Conservation (phyloP, 495 filamentous ascomycete genomes). For the Trichocladium antarcticum region DNA sequence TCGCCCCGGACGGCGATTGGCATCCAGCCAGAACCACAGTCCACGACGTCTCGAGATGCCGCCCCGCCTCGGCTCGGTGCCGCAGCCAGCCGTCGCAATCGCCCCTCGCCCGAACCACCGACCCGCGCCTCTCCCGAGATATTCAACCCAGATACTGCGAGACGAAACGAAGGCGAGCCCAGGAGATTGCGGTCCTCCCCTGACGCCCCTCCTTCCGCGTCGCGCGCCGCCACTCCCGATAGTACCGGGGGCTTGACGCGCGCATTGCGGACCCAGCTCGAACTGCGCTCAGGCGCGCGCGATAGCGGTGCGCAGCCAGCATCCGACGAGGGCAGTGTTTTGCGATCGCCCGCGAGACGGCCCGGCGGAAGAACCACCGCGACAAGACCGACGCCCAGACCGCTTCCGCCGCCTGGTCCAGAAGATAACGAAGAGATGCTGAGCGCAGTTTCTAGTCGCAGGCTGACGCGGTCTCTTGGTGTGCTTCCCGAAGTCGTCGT, state of each 20-base stretch:
- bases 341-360: slow-evolving; percentile 28
- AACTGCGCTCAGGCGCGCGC: slow-evolving; percentile 3
- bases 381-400: slow-evolving; percentile 27
- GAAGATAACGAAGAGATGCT: slow-evolving; percentile 36
- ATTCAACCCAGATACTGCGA: slow-evolving; percentile 49
- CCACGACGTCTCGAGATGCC: slow-evolving; percentile 15
- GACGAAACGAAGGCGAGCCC: slow-evolving; percentile 32
- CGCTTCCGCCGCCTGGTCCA: slow-evolving; percentile 30
- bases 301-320: slow-evolving; percentile 11
- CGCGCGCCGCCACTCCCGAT: slow-evolving; percentile 20
- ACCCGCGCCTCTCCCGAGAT: slow-evolving; percentile 53
- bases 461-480: slow-evolving; percentile 27
- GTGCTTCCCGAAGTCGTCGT: slow-evolving; percentile 25
- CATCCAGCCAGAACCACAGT: slow-evolving; percentile 12
- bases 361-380: slow-evolving; percentile 17
- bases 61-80: background rate
- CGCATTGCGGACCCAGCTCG: slow-evolving; percentile 10
- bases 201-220: slow-evolving; percentile 17
- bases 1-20: slow-evolving; percentile 36
- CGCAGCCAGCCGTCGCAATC: slow-evolving; percentile 10
- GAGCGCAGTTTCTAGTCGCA: slow-evolving; percentile 32
- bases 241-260: slow-evolving; percentile 11
- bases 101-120: slow-evolving; percentile 54
- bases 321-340: slow-evolving; percentile 31
- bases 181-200: slow-evolving; percentile 23